Evolutionary conservation across 306 rosid species (phyloP).

Genomic region (Sindora glabra): DNA sequence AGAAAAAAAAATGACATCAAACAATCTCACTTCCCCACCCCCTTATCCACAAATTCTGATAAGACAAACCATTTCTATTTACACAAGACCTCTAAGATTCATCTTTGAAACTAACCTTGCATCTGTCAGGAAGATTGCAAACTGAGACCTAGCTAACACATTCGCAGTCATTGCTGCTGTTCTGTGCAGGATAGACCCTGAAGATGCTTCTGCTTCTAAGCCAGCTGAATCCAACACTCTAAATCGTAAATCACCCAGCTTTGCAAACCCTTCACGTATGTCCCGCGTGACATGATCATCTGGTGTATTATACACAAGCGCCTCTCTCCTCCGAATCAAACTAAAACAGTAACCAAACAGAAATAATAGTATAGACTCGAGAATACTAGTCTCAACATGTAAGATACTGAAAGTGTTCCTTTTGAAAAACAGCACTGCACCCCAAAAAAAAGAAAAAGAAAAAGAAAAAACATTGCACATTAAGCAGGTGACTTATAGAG

Average conservation of each 20-base stretch:
- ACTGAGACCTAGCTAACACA: slow-evolving; percentile 53
- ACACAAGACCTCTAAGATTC: background rate
- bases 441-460: no score
- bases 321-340: slow-evolving; percentile 85
- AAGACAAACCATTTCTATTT: no score
- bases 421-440: no score
- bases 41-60: background rate
- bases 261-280: slow-evolving; percentile 84
- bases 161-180: slow-evolving; percentile 73
- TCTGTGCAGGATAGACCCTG: slow-evolving; percentile 80
- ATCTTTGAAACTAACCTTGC: slow-evolving; percentile 42
- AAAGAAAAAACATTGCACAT: no score
- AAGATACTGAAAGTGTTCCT: no score
- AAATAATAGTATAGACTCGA: background rate
- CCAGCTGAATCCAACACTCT: slow-evolving; percentile 92
- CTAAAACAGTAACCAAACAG: slow-evolving; percentile 17
- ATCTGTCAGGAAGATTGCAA: slow-evolving; percentile 75
- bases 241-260: slow-evolving; percentile 78
- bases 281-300: slow-evolving; percentile 93
- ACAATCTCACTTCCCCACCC: background rate
- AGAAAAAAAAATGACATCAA: background rate
- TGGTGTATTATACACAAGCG: slow-evolving; percentile 89
- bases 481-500: background rate
- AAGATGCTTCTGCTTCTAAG: slow-evolving; percentile 65
- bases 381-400: no score